A percentile compares a stretch with the other conserved stretches of the same genome.
Evolutionary conservation across 2,329 filamentous ascomycete genomes (phyloP).

Genomic region (Alternaria triticina): DNA sequence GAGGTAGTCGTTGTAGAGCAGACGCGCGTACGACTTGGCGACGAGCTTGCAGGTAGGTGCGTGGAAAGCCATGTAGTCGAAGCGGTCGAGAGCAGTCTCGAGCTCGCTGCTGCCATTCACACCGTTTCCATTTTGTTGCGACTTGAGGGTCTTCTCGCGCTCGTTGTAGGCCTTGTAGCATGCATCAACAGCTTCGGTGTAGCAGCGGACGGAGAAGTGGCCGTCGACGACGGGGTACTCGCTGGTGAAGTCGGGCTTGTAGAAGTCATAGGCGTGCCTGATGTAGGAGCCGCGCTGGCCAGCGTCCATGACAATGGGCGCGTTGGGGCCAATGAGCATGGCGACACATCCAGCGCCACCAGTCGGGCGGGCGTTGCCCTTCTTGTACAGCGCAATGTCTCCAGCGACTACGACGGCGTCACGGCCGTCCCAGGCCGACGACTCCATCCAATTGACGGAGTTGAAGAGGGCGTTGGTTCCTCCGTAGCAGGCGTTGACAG

Average conservation of each 20-base stretch:
- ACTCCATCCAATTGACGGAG: conserved; percentile 61
- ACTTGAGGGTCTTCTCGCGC: conserved; percentile 55
- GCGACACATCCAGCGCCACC: conserved; percentile 61
- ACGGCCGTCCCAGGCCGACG: conserved; percentile 60
- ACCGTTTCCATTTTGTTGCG: conserved; percentile 50
- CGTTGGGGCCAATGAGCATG: conserved; percentile 60
- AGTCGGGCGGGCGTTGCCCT: conserved; percentile 60
- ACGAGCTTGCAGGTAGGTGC: conserved; percentile 62
- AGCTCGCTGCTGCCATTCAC: conserved; percentile 44
- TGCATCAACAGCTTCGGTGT: conserved; percentile 59
- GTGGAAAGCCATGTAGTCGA: conserved; percentile 63
- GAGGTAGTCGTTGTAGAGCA: conserved; percentile 61
- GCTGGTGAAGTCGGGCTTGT: conserved; percentile 62
- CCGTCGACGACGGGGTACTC: conserved; percentile 62
- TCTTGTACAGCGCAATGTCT: conserved; percentile 62
- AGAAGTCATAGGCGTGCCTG: conserved; percentile 61
- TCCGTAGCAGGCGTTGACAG: conserved; percentile 62
- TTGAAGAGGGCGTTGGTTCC: conserved; percentile 63
- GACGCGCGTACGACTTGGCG: conserved; percentile 60
- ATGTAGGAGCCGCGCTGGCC: conserved; percentile 59
- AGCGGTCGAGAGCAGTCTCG: conserved; percentile 58
- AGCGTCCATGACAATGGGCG: conserved; percentile 58
- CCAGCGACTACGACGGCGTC: conserved; percentile 60
- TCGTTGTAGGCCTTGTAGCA: conserved; percentile 63
- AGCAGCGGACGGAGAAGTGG: conserved; percentile 61